These are phyloP conservation scores for Galerina sulciceps DNA, from an alignment of 768 basidiomycete species.

Conservation along the genomic window DNA sequence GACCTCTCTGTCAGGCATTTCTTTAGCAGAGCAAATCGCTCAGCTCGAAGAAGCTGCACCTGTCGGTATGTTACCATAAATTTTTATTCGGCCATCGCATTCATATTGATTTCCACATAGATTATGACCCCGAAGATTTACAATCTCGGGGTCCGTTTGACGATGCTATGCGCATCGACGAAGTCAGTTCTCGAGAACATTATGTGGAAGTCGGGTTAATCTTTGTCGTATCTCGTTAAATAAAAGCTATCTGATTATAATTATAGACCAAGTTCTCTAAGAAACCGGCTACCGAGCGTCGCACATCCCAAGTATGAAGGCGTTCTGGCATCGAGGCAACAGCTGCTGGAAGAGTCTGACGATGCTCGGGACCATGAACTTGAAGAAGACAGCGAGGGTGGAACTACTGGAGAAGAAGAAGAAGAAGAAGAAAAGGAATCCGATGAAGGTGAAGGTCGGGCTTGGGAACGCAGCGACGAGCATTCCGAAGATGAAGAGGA, in stretches of 20 bases:
- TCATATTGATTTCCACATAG: constrained; percentile 35
- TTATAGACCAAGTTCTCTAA: constrained; percentile 68
- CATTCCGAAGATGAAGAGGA: constrained; percentile 14
- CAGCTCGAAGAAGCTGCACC: constrained; percentile 76
- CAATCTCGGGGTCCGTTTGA: constrained; percentile 54
- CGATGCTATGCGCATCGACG: constrained; percentile 35
- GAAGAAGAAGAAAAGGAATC: constrained; percentile 29
- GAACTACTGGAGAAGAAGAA: constrained; percentile 14
- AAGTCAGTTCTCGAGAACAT: constrained; percentile 61
- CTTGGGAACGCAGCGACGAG: constrained; percentile 20
- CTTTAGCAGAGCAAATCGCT: constrained; percentile 81
- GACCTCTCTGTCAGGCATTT: constrained; percentile 39
- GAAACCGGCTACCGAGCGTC: constrained; percentile 66
- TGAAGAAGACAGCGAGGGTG: constrained; percentile 25
- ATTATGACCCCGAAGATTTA: constrained; percentile 77
- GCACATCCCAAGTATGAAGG: constrained; percentile 83
- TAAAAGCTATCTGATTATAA: not conserved
- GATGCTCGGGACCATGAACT: constrained; percentile 30
- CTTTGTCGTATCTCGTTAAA: not conserved
- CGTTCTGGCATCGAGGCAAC: constrained; percentile 62
- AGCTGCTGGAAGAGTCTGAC: constrained; percentile 50
- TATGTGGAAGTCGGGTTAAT: constrained; percentile 86
- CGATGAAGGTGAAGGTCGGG: constrained; percentile 21
- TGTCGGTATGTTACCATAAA: constrained; percentile 48
- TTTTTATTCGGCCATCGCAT: not conserved